A percentile compares a stretch with the other conserved stretches of the same genome.
phyloP scores from a whole-genome alignment of 192 early-diverging fungal species.

The Coemansia sp. region DNA sequence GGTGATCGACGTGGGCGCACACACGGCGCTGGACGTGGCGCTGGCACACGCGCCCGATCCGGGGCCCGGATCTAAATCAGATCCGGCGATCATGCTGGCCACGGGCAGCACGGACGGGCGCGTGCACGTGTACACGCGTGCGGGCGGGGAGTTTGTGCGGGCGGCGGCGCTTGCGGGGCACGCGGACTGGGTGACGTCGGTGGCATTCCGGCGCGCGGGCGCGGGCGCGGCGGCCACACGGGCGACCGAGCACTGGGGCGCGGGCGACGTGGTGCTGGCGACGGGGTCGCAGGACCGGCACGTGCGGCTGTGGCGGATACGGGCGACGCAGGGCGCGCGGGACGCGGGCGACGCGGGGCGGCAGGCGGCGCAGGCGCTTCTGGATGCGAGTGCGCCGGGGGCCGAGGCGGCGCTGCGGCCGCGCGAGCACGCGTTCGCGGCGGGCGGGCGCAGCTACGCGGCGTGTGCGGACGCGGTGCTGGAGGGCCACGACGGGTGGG shows the following conservation, averaged over 20 bases:
- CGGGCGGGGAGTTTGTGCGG: constrained; percentile 59
- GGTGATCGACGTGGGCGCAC: constrained; percentile 61
- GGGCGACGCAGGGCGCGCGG: not conserved
- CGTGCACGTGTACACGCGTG: constrained; percentile 65
- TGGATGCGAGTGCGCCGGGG: not conserved
- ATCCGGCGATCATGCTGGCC: constrained; percentile 63
- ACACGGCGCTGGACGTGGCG: constrained; percentile 67
- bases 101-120: constrained; percentile 81
- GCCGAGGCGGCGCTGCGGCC: not conserved
- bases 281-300: constrained; percentile 90
- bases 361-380: not conserved
- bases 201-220: constrained; percentile 69
- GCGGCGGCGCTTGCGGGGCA: constrained; percentile 77
- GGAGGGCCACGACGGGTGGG: constrained; percentile 97
- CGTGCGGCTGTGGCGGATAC: constrained; percentile 79
- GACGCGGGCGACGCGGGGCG: not conserved
- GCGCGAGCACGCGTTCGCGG: constrained; percentile 69
- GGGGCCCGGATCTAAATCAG: constrained; percentile 31
- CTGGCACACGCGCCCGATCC: constrained; percentile 60
- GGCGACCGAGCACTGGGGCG: constrained; percentile 54
- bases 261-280: constrained; percentile 83
- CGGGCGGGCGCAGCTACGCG: constrained; percentile 13
- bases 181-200: constrained; percentile 87
- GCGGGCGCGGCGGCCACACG: constrained; percentile 9
- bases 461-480: constrained; percentile 88